Base-by-base conservation (phyloP, 208 protist genomes). In the Leishmania lainsoni region DNA sequence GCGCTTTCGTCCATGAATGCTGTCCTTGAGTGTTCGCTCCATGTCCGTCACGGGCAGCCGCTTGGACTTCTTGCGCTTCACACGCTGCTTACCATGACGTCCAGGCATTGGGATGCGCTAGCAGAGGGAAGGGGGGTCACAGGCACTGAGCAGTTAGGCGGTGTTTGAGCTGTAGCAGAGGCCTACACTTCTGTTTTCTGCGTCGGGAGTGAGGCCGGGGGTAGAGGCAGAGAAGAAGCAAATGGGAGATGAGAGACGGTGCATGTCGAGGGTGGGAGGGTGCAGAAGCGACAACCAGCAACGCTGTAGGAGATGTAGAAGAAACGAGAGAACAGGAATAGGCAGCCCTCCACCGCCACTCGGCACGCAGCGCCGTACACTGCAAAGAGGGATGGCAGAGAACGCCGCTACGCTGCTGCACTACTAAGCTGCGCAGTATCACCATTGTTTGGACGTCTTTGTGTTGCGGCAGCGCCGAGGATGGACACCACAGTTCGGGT, bases 11-110 rank as follows among this genome's bases (percentile, higher is more conserved):
- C 91, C 92, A 79, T 98, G 93, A 80, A 98, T 95, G 84, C 95
- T 98, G 76, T 98, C 92, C 78, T 96, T 92, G 66, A 98, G 87
- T 54, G 92, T 92, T 32, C 87, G 81, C 84, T 98, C 93, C 95
- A 98, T 98, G 72, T 96, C 93, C 29, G 91, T 95, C 39, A 89
- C 87, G 48, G 85, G 89, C 35, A 89, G 85, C 17, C 90, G 84
- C 85, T 97, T 98, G 12, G 93, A 96, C 85, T 93, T 94, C 85
- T 98, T 97, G 75, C 91, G 88, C 89, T 96, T 96, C 71, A 95
- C 88, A 73, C 91, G 91, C 89, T 98, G 95, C 87, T 97, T 97
- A 29, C 95, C 95, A 71, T 93, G 88, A 61, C 93, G 90, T 5
- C 95, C 95, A 5, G 95, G 95, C 95, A 98, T 98, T 71, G 61